Percentiles rank a stretch among this genome's conserved stretches.
Evolutionary conservation across 2,329 filamentous ascomycete species (phyloP).

Genomic region (Colletotrichum liaoningense): DNA sequence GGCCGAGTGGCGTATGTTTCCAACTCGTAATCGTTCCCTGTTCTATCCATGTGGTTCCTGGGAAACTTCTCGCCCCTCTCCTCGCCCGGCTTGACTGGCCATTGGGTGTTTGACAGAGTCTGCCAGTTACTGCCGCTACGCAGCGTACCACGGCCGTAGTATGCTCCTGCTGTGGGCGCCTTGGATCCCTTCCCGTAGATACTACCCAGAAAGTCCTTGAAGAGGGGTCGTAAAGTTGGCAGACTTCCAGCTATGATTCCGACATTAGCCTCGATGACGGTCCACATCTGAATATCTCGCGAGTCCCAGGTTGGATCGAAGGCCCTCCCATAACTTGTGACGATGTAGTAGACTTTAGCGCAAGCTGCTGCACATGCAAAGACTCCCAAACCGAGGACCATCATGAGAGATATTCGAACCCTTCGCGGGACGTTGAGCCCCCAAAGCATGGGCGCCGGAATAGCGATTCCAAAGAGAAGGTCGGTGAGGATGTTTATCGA

Average conservation of each 20-base stretch:
- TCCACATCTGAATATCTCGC: conserved; percentile 60
- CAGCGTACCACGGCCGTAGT: conserved; percentile 40
- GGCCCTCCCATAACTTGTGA: conserved; percentile 49
- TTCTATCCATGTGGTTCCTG: conserved; percentile 35
- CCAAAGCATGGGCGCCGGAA: conserved; percentile 52
- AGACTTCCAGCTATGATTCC: conserved; percentile 51
- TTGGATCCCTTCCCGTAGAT: conserved; percentile 44
- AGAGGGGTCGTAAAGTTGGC: conserved; percentile 48
- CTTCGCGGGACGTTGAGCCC: conserved; percentile 53
- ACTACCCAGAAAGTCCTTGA: conserved; percentile 46
- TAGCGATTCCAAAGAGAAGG: conserved; percentile 51
- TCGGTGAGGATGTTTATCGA: conserved; percentile 50
- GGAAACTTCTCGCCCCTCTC: conserved; percentile 45
- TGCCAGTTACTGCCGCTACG: conserved; percentile 41
- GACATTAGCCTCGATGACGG: conserved; percentile 50
- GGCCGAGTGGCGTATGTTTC: conserved; percentile 17
- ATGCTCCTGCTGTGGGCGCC: conserved; percentile 40
- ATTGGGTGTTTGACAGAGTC: conserved; percentile 38
- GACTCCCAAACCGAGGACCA: conserved; percentile 55
- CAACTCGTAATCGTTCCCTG: conserved; percentile 41
- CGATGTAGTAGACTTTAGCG: conserved; percentile 52
- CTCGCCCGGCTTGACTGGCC: conserved; percentile 38
- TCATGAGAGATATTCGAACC: conserved; percentile 52
- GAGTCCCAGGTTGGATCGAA: conserved; percentile 58
- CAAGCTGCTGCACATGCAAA: conserved; percentile 57